These are phyloP conservation scores for Plasmopara viticola DNA, from an alignment of 352 stramenopile species.

Conservation along the genomic window DNA sequence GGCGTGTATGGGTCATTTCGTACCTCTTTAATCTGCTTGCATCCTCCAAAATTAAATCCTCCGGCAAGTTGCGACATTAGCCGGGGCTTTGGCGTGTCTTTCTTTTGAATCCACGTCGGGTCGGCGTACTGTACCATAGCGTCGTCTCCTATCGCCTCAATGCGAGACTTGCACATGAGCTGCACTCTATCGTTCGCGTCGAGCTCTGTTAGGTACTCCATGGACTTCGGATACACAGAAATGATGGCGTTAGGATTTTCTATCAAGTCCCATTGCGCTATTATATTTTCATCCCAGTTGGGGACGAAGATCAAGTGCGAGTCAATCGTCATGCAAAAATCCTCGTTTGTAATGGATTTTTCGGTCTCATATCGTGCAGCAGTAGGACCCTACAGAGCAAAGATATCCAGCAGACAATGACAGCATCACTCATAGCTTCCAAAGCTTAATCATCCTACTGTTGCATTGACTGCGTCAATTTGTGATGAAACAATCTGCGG, in stretches of 20 bases:
- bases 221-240: slow-evolving; percentile 77
- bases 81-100: slow-evolving; percentile 54
- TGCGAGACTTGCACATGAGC: slow-evolving; percentile 73
- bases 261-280: slow-evolving; percentile 61
- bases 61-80: slow-evolving; percentile 75
- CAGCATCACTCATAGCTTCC: neutral
- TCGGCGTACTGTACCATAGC: slow-evolving; percentile 75
- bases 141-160: slow-evolving; percentile 61
- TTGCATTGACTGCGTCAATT: slow-evolving; percentile 63
- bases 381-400: slow-evolving; percentile 46
- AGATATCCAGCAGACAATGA: slow-evolving; percentile 2
- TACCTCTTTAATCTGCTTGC: slow-evolving; percentile 59
- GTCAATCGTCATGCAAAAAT: slow-evolving; percentile 79
- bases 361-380: slow-evolving; percentile 67
- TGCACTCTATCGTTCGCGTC: slow-evolving; percentile 55
- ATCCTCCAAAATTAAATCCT: slow-evolving; percentile 80
- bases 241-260: slow-evolving; percentile 74
- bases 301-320: slow-evolving; percentile 74
- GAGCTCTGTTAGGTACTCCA: slow-evolving; percentile 44
- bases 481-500: slow-evolving; percentile 59
- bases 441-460: slow-evolving; percentile 21
- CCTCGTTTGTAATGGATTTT: slow-evolving; percentile 67
- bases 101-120: slow-evolving; percentile 63
- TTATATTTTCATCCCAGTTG: slow-evolving; percentile 72
- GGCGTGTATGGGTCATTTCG: slow-evolving; percentile 76